Conservation (phyloP, 1,139 yeast species). For the Williopsis jadinii region DNA sequence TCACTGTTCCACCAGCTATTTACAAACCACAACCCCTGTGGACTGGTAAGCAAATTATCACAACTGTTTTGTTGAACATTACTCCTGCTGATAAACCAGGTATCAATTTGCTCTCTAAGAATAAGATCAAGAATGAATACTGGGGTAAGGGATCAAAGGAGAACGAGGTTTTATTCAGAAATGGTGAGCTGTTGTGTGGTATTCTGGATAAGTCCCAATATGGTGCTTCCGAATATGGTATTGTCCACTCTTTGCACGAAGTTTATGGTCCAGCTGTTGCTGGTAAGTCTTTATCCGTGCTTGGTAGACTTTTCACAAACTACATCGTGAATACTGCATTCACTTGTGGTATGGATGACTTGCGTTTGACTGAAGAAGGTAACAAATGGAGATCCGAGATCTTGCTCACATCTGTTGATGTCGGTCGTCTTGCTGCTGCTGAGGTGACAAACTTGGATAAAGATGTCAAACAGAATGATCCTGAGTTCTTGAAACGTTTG, state of each 20-base stretch:
- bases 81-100: slow-evolving; percentile 89
- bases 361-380: slow-evolving; percentile 87
- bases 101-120: slow-evolving; percentile 70
- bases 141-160: slow-evolving; percentile 87
- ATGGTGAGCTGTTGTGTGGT: slow-evolving; percentile 89
- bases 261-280: slow-evolving; percentile 90
- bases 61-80: slow-evolving; percentile 82
- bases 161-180: slow-evolving; percentile 74
- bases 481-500: slow-evolving; percentile 79
- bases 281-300: slow-evolving; percentile 80
- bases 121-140: slow-evolving; percentile 89
- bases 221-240: slow-evolving; percentile 96
- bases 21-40: slow-evolving; percentile 83
- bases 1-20: slow-evolving; percentile 86
- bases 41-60: slow-evolving; percentile 98
- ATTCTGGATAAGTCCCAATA: slow-evolving; percentile 95
- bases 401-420: slow-evolving; percentile 66
- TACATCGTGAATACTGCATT: slow-evolving; percentile 90
- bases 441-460: slow-evolving; percentile 83
- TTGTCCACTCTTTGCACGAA: slow-evolving; percentile 94
- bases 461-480: slow-evolving; percentile 47
- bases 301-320: slow-evolving; percentile 92
- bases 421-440: slow-evolving; percentile 87
- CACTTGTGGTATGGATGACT: slow-evolving; percentile 99
- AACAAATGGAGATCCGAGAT: slow-evolving; percentile 84